phyloP scores from a whole-genome alignment of 148 eudicot species.

The Vaccinium myrtillus region DNA sequence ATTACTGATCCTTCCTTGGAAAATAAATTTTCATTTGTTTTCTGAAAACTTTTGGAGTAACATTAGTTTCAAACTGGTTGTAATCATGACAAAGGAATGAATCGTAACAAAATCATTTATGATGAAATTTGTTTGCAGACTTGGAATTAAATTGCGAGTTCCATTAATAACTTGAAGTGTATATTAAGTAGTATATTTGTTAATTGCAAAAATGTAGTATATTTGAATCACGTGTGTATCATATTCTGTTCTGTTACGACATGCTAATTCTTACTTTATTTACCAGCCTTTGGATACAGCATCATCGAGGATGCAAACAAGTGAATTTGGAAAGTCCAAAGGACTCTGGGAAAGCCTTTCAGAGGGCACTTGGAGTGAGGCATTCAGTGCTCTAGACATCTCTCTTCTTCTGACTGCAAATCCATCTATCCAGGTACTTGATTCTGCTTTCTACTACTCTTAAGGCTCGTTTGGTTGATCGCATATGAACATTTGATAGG shows the following conservation, averaged over 20 bases:
- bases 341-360: conserved; percentile 83
- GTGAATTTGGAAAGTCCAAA: conserved; percentile 89
- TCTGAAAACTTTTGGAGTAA: neutral
- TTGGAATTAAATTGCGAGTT: neutral
- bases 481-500: neutral
- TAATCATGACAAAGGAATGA: neutral
- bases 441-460: conserved; percentile 5
- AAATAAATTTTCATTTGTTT: neutral
- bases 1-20: neutral
- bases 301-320: conserved; percentile 91
- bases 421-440: conserved; percentile 90
- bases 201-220: neutral
- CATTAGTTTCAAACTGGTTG: neutral
- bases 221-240: neutral
- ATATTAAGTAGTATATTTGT: neutral
- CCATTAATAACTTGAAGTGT: neutral
- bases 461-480: neutral
- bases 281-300: conserved; percentile 94
- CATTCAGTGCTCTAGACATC: conserved; percentile 90
- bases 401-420: conserved; percentile 87
- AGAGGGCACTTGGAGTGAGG: conserved; percentile 74
- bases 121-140: neutral
- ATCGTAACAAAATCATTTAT: neutral
- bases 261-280: conserved; percentile 16
- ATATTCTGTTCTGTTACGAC: neutral